A percentile compares a stretch with the other conserved stretches of the same genome.
phyloP scores from a whole-genome alignment of 306 rosid genomes.

The Malus domestica region DNA sequence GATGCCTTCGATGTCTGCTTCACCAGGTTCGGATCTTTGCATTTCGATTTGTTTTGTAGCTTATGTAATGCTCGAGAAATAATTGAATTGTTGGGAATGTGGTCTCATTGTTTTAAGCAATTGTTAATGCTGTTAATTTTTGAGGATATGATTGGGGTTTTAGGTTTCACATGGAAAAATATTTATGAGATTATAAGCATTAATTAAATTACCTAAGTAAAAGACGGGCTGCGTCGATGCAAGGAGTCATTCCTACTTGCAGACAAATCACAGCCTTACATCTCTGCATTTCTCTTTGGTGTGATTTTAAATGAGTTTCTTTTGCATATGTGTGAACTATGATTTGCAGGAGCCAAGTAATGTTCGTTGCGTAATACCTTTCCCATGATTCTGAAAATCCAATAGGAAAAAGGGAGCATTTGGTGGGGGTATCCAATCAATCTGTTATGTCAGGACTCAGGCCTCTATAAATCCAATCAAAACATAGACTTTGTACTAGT shows the following conservation, averaged over 20 bases:
- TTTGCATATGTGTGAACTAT: no score
- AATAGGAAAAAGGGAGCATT: background rate
- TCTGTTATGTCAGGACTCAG: background rate
- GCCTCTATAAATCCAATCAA: no score
- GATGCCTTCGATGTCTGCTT: conserved; percentile 77
- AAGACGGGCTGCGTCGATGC: no score
- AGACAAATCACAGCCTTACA: no score
- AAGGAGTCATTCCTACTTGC: no score
- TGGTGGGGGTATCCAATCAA: background rate
- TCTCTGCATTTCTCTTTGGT: no score
- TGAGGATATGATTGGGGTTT: background rate
- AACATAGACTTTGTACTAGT: background rate
- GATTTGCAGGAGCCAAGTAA: no score
- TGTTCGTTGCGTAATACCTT: background rate
- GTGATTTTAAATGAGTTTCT: no score
- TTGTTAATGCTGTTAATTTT: background rate
- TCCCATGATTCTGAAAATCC: background rate
- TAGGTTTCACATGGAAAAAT: background rate
- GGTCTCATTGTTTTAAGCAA: background rate
- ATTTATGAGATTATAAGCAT: background rate
- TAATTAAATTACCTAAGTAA: background rate
- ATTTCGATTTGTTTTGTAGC: background rate
- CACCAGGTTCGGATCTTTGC: conserved; percentile 37
- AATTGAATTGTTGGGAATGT: background rate
- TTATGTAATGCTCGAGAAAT: background rate